Conservation (phyloP, 495 filamentous ascomycete species). For the Neurospora sp. region DNA sequence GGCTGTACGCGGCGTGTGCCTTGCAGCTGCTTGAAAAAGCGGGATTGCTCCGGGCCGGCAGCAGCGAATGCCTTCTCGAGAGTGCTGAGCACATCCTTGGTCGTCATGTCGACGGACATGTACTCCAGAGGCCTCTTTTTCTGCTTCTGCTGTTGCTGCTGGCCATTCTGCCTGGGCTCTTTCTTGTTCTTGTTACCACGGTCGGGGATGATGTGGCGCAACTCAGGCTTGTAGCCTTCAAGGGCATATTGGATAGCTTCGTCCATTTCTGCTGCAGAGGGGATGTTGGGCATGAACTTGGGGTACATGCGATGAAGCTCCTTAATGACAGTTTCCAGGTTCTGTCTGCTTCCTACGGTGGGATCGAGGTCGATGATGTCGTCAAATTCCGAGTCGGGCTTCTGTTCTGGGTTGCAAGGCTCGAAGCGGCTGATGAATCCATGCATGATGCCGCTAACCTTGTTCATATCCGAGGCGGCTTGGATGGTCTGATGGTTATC, state of each 20-base stretch:
- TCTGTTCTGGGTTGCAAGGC: conserved; percentile 47
- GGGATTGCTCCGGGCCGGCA: conserved; percentile 36
- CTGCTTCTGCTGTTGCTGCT: conserved; percentile 17
- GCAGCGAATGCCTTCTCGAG: conserved; percentile 60
- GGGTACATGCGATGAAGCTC: conserved; percentile 65
- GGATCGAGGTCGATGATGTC: conserved; percentile 78
- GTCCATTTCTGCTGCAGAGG: conserved; percentile 65
- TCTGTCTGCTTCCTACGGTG: conserved; percentile 61
- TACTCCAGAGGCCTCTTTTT: conserved; percentile 63
- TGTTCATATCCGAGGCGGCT: conserved; percentile 52
- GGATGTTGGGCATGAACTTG: conserved; percentile 59
- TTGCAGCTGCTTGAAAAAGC: conserved; percentile 68
- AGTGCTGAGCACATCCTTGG: conserved; percentile 44
- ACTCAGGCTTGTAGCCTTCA: conserved; percentile 63
- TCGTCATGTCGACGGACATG: conserved; percentile 58
- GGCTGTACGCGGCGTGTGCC: conserved; percentile 63
- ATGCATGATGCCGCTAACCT: conserved; percentile 87
- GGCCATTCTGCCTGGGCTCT: conserved; percentile 29
- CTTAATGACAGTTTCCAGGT: conserved; percentile 70
- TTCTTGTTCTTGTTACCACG: conserved; percentile 27
- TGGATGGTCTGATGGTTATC: conserved; percentile 99
- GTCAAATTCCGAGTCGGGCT: conserved; percentile 72
- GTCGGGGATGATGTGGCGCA: conserved; percentile 61
- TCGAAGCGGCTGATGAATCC: conserved; percentile 85
- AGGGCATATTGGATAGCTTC: conserved; percentile 67